phyloP scores from a whole-genome alignment of 164 flowering plant species.

The Stephania yunnanensis region DNA sequence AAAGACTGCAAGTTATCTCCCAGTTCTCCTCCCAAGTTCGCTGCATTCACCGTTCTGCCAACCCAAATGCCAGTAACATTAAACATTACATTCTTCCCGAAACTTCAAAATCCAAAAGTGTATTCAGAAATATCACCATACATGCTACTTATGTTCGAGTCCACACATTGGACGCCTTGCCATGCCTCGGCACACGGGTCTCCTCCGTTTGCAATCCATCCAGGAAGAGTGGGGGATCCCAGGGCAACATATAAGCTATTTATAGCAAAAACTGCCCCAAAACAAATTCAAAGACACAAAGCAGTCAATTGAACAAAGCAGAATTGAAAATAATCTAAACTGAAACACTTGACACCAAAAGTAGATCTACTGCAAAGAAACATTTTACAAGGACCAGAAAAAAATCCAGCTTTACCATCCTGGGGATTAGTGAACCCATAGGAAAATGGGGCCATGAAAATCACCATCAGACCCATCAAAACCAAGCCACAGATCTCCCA shows the following conservation, averaged over 20 bases:
- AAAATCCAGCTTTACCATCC: conserved; percentile 44
- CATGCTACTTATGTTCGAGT: conserved; percentile 68
- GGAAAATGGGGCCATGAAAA: conserved; percentile 26
- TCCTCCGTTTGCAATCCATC: conserved; percentile 72
- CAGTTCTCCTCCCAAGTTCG: conserved; percentile 76
- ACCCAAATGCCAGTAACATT: conserved; percentile 5
- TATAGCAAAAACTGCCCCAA: conserved; percentile 49
- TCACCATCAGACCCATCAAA: conserved; percentile 31
- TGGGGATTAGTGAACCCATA: conserved; percentile 44
- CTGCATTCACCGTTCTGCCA: conserved; percentile 63
- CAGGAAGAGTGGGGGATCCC: conserved; percentile 57
- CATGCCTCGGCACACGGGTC: conserved; percentile 85
- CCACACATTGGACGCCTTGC: conserved; percentile 77
- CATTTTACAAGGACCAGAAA: background rate
- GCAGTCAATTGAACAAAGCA: background rate
- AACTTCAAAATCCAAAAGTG: conserved; percentile 2
- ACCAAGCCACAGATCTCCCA: conserved; percentile 34
- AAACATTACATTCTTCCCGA: background rate
- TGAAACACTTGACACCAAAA: background rate
- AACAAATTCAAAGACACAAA: background rate
- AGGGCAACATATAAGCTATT: conserved; percentile 56
- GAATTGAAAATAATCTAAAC: background rate
- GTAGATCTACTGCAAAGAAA: background rate
- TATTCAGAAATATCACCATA: conserved; percentile 25
- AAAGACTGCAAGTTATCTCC: conserved; percentile 62